Base-by-base conservation (phyloP, 2,329 filamentous ascomycete genomes). In the Alternaria brassicicola region DNA sequence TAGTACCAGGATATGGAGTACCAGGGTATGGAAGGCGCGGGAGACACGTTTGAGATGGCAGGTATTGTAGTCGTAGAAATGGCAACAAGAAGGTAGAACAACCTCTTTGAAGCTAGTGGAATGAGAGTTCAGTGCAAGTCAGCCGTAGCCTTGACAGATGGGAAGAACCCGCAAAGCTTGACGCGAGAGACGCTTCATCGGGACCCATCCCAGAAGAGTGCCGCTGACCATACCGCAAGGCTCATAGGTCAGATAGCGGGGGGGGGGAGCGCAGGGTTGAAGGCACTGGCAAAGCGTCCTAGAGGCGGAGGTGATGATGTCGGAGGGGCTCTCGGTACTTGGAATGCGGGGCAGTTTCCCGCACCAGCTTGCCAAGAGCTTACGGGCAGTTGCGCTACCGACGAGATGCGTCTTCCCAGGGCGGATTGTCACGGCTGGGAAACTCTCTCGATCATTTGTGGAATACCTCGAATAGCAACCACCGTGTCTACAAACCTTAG, bases 291-390 rank as follows among this genome's bases (percentile, higher is more conserved):
- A 59, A 59, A 55, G 51, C 46, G 26, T 53, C 59, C 52, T 58
- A 21, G 35, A 55, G 52, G 54, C 55, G 56, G 56, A 51, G 55
- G 47, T 55, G 41, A 46, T 53, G 52, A 47, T 59, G 55, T 51
- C 54, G 55, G 58, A 55, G 58, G 52, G 50, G 55, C 45, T 31
- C 21, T 64, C 63, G 63, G 63, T 60, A 60, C 58, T 55, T 55
- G 61, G 54, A 52, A 61, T 59, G 61, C 55, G 61, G 61, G 61
- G 61, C 45, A 54, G 31, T 13, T 21, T 33, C 38, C 26, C 54
- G 57, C 47, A 47, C 42, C 26, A 33, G 58, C 61, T 61, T 55
- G 61, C 55, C 52, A 63, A 61, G 57, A 61, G 49, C 57, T 63
- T 55, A 63, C 57, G 52, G 47, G 52, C 46, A 30, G 19, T 25